Percentiles rank a stretch among this genome's conserved stretches.
Evolutionary conservation across 805 yeast species (phyloP).

Genomic region (Starmera dryadoides): DNA sequence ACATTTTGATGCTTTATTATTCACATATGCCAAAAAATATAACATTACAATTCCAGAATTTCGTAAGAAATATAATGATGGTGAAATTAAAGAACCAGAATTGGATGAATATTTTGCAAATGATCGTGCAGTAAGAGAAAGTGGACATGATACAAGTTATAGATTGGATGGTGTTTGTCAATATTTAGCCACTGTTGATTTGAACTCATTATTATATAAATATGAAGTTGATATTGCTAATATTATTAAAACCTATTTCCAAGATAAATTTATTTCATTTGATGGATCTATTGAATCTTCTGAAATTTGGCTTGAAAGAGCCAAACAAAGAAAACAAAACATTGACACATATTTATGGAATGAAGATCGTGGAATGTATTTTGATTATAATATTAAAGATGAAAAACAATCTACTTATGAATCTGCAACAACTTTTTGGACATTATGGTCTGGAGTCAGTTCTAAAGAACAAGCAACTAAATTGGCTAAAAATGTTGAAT

Average conservation of each 20-base stretch:
- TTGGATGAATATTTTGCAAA: conserved; percentile 84
- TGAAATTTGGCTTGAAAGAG: conserved; percentile 54
- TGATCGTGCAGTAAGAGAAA: conserved; percentile 92
- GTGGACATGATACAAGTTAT: conserved; percentile 93
- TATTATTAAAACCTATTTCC: conserved; percentile 49
- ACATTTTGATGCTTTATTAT: conserved; percentile 70
- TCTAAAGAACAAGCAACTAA: conserved; percentile 58
- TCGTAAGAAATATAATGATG: conserved; percentile 60
- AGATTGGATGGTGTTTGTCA: conserved; percentile 89
- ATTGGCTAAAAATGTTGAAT: conserved; percentile 53
- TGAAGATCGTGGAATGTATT: conserved; percentile 67
- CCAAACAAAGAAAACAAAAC: conserved; percentile 42
- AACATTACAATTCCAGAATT: conserved; percentile 53
- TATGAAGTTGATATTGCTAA: conserved; percentile 81
- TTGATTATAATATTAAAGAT: conserved; percentile 69
- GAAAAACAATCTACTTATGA: conserved; percentile 58
- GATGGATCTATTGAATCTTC: conserved; percentile 38
- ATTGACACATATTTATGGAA: conserved; percentile 79
- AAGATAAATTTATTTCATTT: conserved; percentile 34
- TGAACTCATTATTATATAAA: conserved; percentile 79
- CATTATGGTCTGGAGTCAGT: conserved; percentile 79
- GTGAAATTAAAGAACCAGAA: conserved; percentile 63
- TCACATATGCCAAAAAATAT: conserved; percentile 63
- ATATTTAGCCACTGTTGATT: conserved; percentile 81
- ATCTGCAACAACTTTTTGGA: conserved; percentile 88